Conservation (phyloP, 129 eudicot species). For the Ambrosia artemisiifolia region DNA sequence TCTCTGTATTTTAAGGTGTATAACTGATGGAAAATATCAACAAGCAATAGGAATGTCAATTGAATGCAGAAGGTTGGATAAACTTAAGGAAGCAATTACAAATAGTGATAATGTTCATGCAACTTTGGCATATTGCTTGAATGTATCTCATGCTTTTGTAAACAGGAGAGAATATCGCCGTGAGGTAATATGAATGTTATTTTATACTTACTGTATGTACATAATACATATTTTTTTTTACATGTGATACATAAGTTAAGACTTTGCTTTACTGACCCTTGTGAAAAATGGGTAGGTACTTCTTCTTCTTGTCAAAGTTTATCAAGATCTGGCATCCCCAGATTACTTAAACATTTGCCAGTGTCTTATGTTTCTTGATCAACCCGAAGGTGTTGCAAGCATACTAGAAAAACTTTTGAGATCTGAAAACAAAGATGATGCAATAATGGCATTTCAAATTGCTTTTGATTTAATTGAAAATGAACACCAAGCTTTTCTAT, state of each 20-base stretch:
- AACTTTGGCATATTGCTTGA: constrained; percentile 71
- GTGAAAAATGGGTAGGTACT: constrained; percentile 54
- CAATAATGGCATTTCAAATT: constrained; percentile 81
- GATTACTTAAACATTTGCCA: constrained; percentile 91
- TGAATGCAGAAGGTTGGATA: constrained; percentile 87
- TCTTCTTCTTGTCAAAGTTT: constrained; percentile 71
- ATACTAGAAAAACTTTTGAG: constrained; percentile 74
- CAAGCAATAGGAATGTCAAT: constrained; percentile 95
- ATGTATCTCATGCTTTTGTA: constrained; percentile 77
- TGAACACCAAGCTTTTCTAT: constrained; percentile 95
- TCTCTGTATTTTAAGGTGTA: constrained; percentile 51
- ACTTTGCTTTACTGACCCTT: not conserved
- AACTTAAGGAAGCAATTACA: constrained; percentile 83
- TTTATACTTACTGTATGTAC: not conserved
- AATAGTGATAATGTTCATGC: constrained; percentile 80
- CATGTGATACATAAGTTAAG: not conserved
- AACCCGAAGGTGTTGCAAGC: constrained; percentile 78
- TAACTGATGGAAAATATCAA: constrained; percentile 75
- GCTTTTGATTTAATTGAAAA: constrained; percentile 92
- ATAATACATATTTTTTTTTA: not conserved
- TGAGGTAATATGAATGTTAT: constrained; percentile 50
- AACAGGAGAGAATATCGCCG: constrained; percentile 74
- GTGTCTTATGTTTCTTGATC: constrained; percentile 87
- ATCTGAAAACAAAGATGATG: constrained; percentile 83
- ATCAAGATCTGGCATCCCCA: constrained; percentile 76